Conservation (phyloP, 805 yeast genomes). For the Starmerella bombicola region DNA sequence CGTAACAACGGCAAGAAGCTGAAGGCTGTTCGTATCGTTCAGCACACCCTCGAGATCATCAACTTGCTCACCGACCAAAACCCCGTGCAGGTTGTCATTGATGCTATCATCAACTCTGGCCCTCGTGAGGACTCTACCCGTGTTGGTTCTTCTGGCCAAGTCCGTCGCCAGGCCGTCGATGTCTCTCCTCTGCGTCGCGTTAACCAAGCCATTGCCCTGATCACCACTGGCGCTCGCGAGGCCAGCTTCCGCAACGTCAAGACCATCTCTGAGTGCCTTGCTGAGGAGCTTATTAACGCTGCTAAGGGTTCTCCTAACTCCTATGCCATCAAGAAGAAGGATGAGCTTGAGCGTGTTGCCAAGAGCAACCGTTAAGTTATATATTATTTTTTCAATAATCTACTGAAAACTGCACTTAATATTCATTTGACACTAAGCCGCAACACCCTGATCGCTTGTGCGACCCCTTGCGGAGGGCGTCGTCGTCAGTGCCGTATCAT, state of each 20-base stretch:
- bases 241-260: slow-evolving; percentile 99
- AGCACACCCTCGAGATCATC: slow-evolving; percentile 98
- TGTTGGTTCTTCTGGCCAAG: slow-evolving; percentile 99
- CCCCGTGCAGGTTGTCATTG: slow-evolving; percentile 99
- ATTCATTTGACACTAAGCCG: no score
- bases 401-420: neutral
- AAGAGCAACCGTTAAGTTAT: slow-evolving; percentile 95
- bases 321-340: slow-evolving; percentile 99
- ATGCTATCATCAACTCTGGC: slow-evolving; percentile 99
- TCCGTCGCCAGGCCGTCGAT: slow-evolving; percentile 99
- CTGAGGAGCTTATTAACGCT: slow-evolving; percentile 99
- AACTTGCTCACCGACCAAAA: slow-evolving; percentile 94
- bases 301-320: slow-evolving; percentile 99
- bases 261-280: slow-evolving; percentile 99
- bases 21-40: slow-evolving; percentile 98
- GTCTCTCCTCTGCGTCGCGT: slow-evolving; percentile 99
- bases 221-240: slow-evolving; percentile 99
- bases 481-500: no score
- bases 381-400: slow-evolving; percentile 6
- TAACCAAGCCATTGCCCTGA: slow-evolving; percentile 95
- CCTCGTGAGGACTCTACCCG: slow-evolving; percentile 99
- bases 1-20: slow-evolving; percentile 99
- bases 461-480: no score
- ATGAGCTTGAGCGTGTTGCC: slow-evolving; percentile 99
- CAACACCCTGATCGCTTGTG: no score